Evolutionary conservation across 306 rosid genomes (phyloP).

Genomic region (Malus fusca): DNA sequence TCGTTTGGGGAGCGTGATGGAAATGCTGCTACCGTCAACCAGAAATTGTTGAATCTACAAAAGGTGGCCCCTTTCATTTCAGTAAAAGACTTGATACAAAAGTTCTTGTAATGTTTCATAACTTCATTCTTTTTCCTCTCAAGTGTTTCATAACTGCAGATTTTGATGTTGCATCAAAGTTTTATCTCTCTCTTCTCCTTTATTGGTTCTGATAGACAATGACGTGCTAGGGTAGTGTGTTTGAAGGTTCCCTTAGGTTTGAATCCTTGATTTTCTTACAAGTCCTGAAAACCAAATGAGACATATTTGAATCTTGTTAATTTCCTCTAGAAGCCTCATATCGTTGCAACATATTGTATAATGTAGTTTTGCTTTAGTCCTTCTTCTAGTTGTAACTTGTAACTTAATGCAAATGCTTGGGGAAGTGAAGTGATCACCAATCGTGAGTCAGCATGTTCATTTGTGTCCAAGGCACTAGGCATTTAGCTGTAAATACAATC

Average conservation of each 20-base stretch:
- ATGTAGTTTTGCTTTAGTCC: background rate
- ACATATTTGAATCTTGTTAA: background rate
- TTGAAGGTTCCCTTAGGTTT: too few species aligned
- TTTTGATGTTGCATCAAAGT: too few species aligned
- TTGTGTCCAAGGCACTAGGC: background rate
- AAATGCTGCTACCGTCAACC: slow-evolving; percentile 33
- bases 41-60: slow-evolving; percentile 35
- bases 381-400: background rate
- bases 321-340: background rate
- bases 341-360: background rate
- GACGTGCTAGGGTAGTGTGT: too few species aligned
- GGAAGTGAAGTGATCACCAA: background rate
- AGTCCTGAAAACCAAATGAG: too few species aligned
- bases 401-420: background rate
- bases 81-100: too few species aligned
- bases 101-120: too few species aligned
- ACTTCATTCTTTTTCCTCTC: too few species aligned
- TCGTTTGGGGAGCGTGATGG: slow-evolving; percentile 28
- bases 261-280: too few species aligned
- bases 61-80: slow-evolving; percentile 16
- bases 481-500: background rate
- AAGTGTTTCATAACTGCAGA: too few species aligned
- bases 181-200: too few species aligned
- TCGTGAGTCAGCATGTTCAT: background rate
- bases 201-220: too few species aligned